Conservation (phyloP, 2,329 filamentous ascomycete species). For the Periconia sp. region DNA sequence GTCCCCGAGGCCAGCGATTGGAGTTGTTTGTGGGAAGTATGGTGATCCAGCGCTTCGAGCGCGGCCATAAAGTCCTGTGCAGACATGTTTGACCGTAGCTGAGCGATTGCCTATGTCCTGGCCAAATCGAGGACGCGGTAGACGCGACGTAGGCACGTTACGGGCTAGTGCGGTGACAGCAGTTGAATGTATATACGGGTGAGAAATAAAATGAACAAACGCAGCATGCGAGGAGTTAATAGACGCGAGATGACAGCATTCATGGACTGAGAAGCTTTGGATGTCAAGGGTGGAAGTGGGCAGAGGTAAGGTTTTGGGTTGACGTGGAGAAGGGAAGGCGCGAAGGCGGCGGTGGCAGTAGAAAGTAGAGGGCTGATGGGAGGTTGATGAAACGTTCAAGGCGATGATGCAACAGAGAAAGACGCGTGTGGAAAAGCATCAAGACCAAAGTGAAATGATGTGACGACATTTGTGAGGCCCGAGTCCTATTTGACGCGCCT, state of each 20-base stretch:
- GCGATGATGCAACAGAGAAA: not conserved
- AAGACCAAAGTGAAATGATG: no score
- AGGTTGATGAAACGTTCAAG: no score
- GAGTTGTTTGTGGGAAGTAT: constrained; percentile 19
- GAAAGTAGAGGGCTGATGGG: not conserved
- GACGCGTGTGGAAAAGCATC: not conserved
- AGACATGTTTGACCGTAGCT: constrained; percentile 3
- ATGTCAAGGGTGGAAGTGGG: no score
- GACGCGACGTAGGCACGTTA: constrained; percentile 2
- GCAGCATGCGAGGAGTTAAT: not conserved
- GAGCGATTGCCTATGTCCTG: not conserved
- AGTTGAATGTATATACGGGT: not conserved
- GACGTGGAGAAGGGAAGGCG: constrained; percentile 1
- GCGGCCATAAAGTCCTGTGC: constrained; percentile 18
- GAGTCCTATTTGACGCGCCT: no score
- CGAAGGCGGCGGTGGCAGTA: not conserved
- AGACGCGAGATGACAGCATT: not conserved
- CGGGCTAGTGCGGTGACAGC: not conserved
- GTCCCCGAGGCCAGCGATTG: constrained; percentile 16
- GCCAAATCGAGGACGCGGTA: not conserved
- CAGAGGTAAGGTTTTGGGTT: not conserved
- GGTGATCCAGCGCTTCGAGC: constrained; percentile 22
- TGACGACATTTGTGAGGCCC: no score
- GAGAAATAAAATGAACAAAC: not conserved
- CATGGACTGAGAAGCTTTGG: not conserved